Evolutionary conservation across 345 rosid genomes (phyloP), one percentile per base, ranked within the genome.

Genomic region (Erucastrum elatum): DNA sequence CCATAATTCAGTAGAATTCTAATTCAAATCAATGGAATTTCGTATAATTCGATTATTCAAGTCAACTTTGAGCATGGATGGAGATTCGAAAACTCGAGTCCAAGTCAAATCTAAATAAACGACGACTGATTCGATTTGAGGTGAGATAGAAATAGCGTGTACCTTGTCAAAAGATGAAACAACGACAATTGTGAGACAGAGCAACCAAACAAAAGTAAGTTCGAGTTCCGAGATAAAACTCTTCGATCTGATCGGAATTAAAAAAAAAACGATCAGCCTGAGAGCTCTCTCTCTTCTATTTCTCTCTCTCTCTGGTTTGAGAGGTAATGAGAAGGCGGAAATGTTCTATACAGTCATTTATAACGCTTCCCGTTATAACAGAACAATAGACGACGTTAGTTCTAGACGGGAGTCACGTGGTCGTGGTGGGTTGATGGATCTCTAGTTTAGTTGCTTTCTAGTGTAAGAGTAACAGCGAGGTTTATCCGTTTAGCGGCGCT

Each of bases 401-500:
- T 53, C 9, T 2, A 21, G 25, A 53, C 59, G 59, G 59, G 59
- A 53, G 59, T 53, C 59, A 53, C n/a, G n/a, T n/a, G n/a, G n/a
- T n/a, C 59, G 59, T 53, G 59, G 59, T 53, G 59, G 59, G 6
- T 49, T 13, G 25, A 53, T 53, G 59, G 59, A 53, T 53, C 25
- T 53, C 59, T 53, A 53, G 59, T 53, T 53, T 53, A 53, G 59
- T 16, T 53, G 59, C 59, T 53, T 53, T 53, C 25, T 15, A 53
- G 59, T 53, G 25, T 53, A 53, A 53, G 55, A 3, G 59, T 53
- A 53, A 53, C 59, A 49, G 55, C 59, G 59, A 53, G 59, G 59
- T 53, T 53, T 53, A 53, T 53, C 59, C 59, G 59, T 53, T 53
- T 53, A 53, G 59, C 59, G 59, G 59, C 59, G 59, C 59, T 53